Evolutionary conservation across 1,284 basidiomycete species (phyloP).

Genomic region (Tetrapyrgos nigripes): DNA sequence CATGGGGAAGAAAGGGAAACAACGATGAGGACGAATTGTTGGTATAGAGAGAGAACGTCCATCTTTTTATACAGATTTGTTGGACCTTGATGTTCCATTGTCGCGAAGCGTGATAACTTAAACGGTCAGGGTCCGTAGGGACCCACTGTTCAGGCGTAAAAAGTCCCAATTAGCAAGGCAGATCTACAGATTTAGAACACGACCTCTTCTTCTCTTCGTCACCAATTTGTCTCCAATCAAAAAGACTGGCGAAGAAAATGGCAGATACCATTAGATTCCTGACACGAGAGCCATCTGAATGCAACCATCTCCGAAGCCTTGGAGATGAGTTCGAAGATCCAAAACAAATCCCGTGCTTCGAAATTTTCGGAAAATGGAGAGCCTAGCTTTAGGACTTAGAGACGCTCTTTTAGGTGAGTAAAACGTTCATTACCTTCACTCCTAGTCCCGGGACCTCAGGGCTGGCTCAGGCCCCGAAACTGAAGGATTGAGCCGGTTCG

Average conservation of each 20-base stretch:
- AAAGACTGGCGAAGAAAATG: neutral
- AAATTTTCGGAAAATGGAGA: neutral
- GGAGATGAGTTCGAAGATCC: neutral
- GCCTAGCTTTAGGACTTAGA: no score
- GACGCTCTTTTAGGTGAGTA: no score
- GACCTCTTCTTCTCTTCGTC: neutral
- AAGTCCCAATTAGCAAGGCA: neutral
- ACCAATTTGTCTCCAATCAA: neutral
- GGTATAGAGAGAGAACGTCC: neutral
- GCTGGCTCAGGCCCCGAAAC: neutral
- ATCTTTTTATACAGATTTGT: constrained; percentile 8
- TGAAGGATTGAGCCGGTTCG: neutral
- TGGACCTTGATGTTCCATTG: constrained; percentile 6
- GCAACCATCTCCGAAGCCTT: neutral
- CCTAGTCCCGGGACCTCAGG: neutral
- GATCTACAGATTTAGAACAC: neutral
- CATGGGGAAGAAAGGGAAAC: neutral
- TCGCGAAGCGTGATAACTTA: constrained; percentile 1
- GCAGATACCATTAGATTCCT: neutral
- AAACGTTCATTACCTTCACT: neutral
- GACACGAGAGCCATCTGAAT: neutral
- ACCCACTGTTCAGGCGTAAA: neutral
- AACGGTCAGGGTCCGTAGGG: neutral
- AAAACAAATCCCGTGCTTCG: neutral
- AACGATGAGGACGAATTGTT: neutral